Percentiles rank a stretch among this genome's conserved stretches.
These are phyloP conservation scores for Tillandsia fasciculata DNA, from an alignment of 176 grass and related monocot genomes.

Conservation along the genomic window DNA sequence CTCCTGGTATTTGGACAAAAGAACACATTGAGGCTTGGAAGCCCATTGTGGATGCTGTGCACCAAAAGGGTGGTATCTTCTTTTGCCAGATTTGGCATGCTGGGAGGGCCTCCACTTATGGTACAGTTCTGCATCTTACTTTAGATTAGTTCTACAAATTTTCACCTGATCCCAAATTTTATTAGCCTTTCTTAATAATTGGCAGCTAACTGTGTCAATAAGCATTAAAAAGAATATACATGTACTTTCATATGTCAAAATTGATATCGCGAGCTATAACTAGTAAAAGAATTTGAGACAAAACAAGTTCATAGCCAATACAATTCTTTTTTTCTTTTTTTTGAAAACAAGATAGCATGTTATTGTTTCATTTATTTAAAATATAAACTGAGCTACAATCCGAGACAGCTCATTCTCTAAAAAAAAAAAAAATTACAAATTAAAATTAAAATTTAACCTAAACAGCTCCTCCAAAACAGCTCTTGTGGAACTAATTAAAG, in stretches of 20 bases:
- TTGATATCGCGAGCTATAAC: too few species aligned
- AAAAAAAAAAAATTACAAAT: too few species aligned
- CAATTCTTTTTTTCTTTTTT: background rate
- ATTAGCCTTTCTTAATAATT: background rate
- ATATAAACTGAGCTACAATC: too few species aligned
- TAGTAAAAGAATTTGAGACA: too few species aligned
- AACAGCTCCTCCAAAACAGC: background rate
- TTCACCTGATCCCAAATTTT: background rate
- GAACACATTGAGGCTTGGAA: constrained; percentile 68
- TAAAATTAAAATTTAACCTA: too few species aligned
- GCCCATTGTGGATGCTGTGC: constrained; percentile 48
- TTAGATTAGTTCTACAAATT: background rate
- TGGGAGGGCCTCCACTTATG: constrained; percentile 30
- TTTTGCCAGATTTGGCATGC: constrained; percentile 63
- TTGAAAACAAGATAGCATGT: too few species aligned
- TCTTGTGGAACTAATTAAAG: background rate
- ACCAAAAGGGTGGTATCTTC: constrained; percentile 44
- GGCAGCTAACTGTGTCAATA: background rate
- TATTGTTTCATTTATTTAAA: too few species aligned
- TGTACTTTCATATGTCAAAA: too few species aligned
- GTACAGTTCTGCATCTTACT: constrained; percentile 19
- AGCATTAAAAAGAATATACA: too few species aligned
- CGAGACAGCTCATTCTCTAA: too few species aligned
- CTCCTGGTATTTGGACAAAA: constrained; percentile 60
- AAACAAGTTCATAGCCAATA: too few species aligned